Evolutionary conservation across 2,329 filamentous ascomycete genomes (phyloP).

Genomic region (Alternaria angustiovoidea): DNA sequence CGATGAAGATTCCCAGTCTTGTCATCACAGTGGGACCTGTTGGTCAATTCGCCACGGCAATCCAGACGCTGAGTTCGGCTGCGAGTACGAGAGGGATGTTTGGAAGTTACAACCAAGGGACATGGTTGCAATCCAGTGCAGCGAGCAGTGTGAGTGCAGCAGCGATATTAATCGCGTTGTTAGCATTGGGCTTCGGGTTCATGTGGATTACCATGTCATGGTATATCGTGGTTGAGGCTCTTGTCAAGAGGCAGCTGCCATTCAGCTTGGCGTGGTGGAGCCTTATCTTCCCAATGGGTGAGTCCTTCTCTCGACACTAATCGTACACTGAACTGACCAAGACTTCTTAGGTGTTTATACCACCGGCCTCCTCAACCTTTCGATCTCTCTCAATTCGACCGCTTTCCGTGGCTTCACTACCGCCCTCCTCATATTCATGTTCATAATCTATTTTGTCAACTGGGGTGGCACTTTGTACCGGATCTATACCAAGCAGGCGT

Average conservation of each 20-base stretch:
- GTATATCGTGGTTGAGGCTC: slow-evolving; percentile 24
- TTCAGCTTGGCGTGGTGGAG: slow-evolving; percentile 30
- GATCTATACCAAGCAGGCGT: slow-evolving; percentile 20
- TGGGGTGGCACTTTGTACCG: slow-evolving; percentile 22
- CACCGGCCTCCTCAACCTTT: slow-evolving; percentile 24
- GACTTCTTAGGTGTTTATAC: slow-evolving; percentile 18
- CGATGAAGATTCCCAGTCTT: slow-evolving; percentile 20
- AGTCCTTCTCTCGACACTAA: not conserved
- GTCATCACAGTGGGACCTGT: slow-evolving; percentile 23
- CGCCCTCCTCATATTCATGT: slow-evolving; percentile 21
- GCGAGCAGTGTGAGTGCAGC: slow-evolving; percentile 21
- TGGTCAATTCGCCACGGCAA: slow-evolving; percentile 30
- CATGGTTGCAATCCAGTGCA: slow-evolving; percentile 20
- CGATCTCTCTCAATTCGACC: slow-evolving; percentile 22
- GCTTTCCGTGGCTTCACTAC: slow-evolving; percentile 23
- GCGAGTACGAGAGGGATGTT: slow-evolving; percentile 21
- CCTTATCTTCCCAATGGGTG: slow-evolving; percentile 31
- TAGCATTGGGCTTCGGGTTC: slow-evolving; percentile 24
- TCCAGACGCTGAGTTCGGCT: slow-evolving; percentile 24
- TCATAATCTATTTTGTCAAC: slow-evolving; percentile 28
- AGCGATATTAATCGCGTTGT: slow-evolving; percentile 16
- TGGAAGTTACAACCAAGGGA: slow-evolving; percentile 20
- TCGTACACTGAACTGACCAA: not conserved
- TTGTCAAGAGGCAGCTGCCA: slow-evolving; percentile 19
- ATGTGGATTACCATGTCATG: slow-evolving; percentile 24